Percentiles rank a stretch among this genome's conserved stretches.
Evolutionary conservation across 192 early-diverging fungal species (phyloP).

Genomic region (Gaertneriomyces sp.): DNA sequence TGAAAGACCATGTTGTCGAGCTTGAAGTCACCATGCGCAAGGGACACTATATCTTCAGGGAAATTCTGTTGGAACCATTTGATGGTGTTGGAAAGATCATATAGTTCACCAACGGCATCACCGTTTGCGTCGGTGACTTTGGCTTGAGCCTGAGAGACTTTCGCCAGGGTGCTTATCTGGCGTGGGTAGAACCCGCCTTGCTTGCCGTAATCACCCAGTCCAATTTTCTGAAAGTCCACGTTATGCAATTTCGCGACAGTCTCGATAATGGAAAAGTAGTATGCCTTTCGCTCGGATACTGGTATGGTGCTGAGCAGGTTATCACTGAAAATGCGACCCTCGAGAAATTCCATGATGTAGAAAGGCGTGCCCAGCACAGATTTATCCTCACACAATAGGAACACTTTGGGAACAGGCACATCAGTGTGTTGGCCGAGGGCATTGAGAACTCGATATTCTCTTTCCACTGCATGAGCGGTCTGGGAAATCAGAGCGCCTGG

Average conservation of each 20-base stretch:
- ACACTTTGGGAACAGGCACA: constrained; percentile 88
- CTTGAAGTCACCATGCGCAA: constrained; percentile 95
- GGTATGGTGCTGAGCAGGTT: constrained; percentile 25
- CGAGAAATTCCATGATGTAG: constrained; percentile 94
- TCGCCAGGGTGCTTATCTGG: constrained; percentile 68
- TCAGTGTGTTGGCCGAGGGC: constrained; percentile 69
- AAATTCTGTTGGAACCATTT: constrained; percentile 69
- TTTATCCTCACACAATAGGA: constrained; percentile 82
- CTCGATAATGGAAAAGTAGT: constrained; percentile 59
- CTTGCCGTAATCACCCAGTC: constrained; percentile 68
- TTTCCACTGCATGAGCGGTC: constrained; percentile 89
- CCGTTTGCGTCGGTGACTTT: constrained; percentile 55
- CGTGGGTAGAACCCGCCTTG: constrained; percentile 76
- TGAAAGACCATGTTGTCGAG: constrained; percentile 76
- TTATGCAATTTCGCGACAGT: constrained; percentile 78
- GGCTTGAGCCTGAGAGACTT: constrained; percentile 67
- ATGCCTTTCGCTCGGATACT: constrained; percentile 13
- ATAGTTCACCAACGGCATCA: constrained; percentile 62
- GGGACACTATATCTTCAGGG: constrained; percentile 69
- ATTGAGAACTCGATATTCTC: constrained; percentile 78
- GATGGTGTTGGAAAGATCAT: constrained; percentile 62
- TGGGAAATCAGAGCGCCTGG: constrained; percentile 77
- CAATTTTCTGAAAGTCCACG: constrained; percentile 61
- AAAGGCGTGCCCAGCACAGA: constrained; percentile 86
- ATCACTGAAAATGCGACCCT: constrained; percentile 81